phyloP scores from a whole-genome alignment of 2,329 filamentous ascomycete species.

The Arthroderma sp. region DNA sequence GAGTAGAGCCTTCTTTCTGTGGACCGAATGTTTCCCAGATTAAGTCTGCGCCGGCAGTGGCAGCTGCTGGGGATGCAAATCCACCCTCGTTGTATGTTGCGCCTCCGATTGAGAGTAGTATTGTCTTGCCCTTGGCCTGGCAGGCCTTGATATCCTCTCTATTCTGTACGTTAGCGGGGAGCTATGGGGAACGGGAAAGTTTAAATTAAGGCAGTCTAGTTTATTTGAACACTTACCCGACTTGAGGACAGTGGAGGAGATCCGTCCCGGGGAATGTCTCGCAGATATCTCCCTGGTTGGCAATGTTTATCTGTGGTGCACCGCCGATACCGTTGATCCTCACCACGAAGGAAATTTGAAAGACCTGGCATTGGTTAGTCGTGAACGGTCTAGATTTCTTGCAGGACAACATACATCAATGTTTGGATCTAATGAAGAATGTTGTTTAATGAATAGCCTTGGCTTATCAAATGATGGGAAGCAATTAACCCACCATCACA shows the following conservation, averaged over 20 bases:
- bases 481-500: not conserved
- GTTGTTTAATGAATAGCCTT: not conserved
- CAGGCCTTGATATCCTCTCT: conserved; percentile 27
- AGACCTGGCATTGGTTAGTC: not conserved
- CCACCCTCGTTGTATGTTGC: conserved; percentile 1
- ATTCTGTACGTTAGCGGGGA: not conserved
- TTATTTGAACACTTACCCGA: not conserved
- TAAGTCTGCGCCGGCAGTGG: conserved; percentile 34
- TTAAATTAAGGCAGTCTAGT: not conserved
- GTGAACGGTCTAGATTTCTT: not conserved
- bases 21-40: conserved; percentile 40
- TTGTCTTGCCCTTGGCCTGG: conserved; percentile 29
- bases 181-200: not conserved
- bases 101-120: conserved; percentile 37
- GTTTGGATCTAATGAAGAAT: not conserved
- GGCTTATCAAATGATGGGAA: not conserved
- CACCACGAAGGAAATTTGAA: not conserved
- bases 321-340: not conserved
- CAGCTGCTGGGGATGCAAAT: conserved; percentile 14
- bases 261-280: not conserved
- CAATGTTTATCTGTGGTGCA: not conserved
- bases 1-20: conserved; percentile 16
- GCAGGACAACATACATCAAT: not conserved
- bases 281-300: not conserved
- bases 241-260: not conserved